Percentiles rank a stretch among this genome's conserved stretches.
These are phyloP conservation scores for Pseudopithomyces maydicus DNA, from an alignment of 2,329 filamentous ascomycete species.

Conservation along the genomic window DNA sequence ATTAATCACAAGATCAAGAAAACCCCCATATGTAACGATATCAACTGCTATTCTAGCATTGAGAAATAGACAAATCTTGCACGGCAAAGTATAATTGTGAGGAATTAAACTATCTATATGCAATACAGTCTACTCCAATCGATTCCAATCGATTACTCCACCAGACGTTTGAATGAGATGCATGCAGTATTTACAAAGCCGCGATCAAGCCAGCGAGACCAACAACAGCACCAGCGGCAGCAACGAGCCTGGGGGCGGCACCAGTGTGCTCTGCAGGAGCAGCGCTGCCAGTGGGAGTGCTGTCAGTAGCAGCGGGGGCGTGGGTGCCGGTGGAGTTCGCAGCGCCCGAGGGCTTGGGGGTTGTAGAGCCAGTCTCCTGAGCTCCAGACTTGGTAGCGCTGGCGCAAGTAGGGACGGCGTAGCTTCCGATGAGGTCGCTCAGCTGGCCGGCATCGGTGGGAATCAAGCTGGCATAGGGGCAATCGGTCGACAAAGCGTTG, in stretches of 20 bases:
- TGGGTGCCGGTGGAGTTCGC: neutral
- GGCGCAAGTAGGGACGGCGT: neutral
- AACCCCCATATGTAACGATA: neutral
- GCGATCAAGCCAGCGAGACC: neutral
- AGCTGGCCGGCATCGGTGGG: neutral
- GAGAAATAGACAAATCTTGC: neutral
- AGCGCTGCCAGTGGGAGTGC: neutral
- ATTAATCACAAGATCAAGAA: no score
- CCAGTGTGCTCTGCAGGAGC: neutral
- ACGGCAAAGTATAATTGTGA: neutral
- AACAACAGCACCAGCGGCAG: neutral
- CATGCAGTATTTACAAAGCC: neutral
- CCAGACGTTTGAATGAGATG: no score
- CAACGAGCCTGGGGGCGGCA: neutral
- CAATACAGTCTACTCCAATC: neutral
- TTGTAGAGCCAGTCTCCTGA: neutral
- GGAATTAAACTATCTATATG: neutral
- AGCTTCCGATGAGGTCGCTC: neutral
- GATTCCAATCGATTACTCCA: neutral
- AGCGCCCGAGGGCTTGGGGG: neutral
- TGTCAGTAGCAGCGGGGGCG: neutral
- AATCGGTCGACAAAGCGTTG: neutral
- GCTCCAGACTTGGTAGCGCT: neutral
- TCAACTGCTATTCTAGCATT: no score
- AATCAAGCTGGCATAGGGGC: constrained; percentile 4